Percentiles rank a stretch among this genome's conserved stretches.
Evolutionary conservation across 2,329 filamentous ascomycete genomes (phyloP).

Genomic region (Epichloe typhina): DNA sequence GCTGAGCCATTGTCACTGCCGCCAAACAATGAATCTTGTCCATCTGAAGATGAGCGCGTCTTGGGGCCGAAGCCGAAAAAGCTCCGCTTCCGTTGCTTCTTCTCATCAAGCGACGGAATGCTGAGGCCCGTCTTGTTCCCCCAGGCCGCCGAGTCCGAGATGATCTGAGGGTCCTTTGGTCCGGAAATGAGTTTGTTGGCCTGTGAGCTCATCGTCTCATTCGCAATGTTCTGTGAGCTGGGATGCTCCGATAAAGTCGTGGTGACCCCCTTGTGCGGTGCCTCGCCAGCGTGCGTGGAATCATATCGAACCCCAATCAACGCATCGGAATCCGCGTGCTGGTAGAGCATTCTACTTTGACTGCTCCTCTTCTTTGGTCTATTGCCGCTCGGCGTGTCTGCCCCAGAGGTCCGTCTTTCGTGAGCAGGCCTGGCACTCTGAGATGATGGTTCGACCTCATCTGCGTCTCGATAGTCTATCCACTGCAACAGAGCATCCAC

Average conservation of each 20-base stretch:
- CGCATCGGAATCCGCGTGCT: slow-evolving; percentile 28
- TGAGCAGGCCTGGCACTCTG: slow-evolving; percentile 18
- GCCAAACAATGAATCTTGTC: slow-evolving; percentile 41
- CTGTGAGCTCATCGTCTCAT: slow-evolving; percentile 26
- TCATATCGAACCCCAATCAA: slow-evolving; percentile 48
- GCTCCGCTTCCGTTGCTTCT: slow-evolving; percentile 68
- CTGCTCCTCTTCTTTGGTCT: slow-evolving; percentile 20
- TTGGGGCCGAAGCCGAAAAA: slow-evolving; percentile 58
- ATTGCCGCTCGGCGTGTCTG: slow-evolving; percentile 11
- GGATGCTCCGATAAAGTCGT: slow-evolving; percentile 21
- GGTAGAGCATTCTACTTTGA: slow-evolving; percentile 21
- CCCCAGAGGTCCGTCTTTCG: slow-evolving; percentile 26
- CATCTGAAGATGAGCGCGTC: slow-evolving; percentile 43
- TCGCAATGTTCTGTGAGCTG: slow-evolving; percentile 18
- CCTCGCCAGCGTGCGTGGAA: slow-evolving; percentile 37
- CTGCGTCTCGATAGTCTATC: slow-evolving; percentile 60
- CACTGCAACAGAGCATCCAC: slow-evolving; percentile 81
- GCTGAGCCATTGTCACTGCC: slow-evolving; percentile 33
- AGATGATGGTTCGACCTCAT: slow-evolving; percentile 27
- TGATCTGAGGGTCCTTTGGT: slow-evolving; percentile 71
- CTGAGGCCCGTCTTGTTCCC: slow-evolving; percentile 52
- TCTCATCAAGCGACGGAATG: slow-evolving; percentile 50
- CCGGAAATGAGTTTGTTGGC: slow-evolving; percentile 53
- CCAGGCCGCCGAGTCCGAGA: slow-evolving; percentile 73
- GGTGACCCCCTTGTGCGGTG: slow-evolving; percentile 30